Percentiles rank a stretch among this genome's conserved stretches.
These are phyloP conservation scores for Sporisorium scitamineum DNA, from an alignment of 1,284 basidiomycete genomes.

Conservation along the genomic window DNA sequence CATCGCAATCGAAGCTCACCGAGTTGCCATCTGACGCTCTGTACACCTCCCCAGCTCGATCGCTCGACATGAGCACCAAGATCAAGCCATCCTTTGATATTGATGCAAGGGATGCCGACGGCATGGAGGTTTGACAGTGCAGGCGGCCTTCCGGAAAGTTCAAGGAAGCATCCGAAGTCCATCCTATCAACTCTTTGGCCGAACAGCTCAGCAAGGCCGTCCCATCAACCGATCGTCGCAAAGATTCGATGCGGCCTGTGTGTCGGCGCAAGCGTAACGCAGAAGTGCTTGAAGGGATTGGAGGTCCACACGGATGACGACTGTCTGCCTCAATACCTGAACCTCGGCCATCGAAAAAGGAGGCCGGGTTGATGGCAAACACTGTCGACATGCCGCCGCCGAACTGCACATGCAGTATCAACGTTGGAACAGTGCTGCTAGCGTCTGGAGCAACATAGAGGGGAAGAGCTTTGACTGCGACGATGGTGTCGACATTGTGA, in stretches of 20 bases:
- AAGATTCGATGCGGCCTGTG: conserved; percentile 15
- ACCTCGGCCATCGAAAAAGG: conserved; percentile 56
- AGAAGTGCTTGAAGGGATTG: not conserved
- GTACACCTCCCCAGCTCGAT: conserved; percentile 11
- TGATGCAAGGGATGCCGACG: not conserved
- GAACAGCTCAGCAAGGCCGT: conserved; percentile 29
- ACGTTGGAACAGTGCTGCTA: conserved; percentile 31
- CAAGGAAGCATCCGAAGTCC: conserved; percentile 12
- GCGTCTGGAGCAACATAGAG: conserved; percentile 26
- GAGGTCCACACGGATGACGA: conserved; percentile 36
- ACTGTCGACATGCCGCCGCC: conserved; percentile 14
- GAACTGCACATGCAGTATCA: conserved; percentile 25
- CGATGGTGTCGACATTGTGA: conserved; percentile 1
- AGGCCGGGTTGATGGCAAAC: conserved; percentile 46
- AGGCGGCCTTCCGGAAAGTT: conserved; percentile 3
- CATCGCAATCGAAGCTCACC: conserved; percentile 10
- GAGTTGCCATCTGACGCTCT: conserved; percentile 5
- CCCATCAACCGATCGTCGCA: conserved; percentile 30
- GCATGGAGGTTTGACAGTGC: conserved; percentile 4
- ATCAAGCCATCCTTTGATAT: conserved; percentile 19
- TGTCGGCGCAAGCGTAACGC: conserved; percentile 11
- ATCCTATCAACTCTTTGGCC: conserved; percentile 24
- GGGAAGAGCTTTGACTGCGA: conserved; percentile 18
- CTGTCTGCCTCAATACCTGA: conserved; percentile 30
- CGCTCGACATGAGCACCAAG: not conserved